Conservation (phyloP, 2,329 filamentous ascomycete genomes). For the Aureobasidium sp. region DNA sequence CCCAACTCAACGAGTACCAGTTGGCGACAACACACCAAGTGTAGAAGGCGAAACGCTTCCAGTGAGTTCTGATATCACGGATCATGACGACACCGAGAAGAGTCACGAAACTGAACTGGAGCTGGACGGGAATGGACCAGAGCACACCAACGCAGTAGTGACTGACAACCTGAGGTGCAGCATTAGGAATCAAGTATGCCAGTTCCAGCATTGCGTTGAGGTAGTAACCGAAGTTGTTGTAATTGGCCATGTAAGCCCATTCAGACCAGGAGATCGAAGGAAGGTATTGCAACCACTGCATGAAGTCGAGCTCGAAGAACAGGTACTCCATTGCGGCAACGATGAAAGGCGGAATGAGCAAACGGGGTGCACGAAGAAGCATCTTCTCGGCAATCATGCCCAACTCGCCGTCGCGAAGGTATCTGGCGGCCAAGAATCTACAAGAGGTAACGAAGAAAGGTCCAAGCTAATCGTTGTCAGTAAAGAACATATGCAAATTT, state of each 20-base stretch:
- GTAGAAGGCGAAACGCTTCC: conserved; percentile 43
- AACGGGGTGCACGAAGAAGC: conserved; percentile 38
- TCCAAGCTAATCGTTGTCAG: conserved; percentile 27
- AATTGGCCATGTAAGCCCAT: conserved; percentile 40
- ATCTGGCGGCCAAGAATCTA: conserved; percentile 39
- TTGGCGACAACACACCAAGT: conserved; percentile 37
- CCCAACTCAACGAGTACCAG: conserved; percentile 44
- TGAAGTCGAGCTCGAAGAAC: conserved; percentile 39
- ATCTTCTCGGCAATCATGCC: conserved; percentile 39
- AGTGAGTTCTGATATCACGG: conserved; percentile 39
- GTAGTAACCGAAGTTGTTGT: conserved; percentile 37
- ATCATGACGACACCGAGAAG: conserved; percentile 39
- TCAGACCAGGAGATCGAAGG: conserved; percentile 42
- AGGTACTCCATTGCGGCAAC: conserved; percentile 43
- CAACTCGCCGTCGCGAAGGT: conserved; percentile 38
- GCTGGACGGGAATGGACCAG: conserved; percentile 45
- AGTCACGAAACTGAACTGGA: conserved; percentile 42
- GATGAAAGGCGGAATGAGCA: conserved; percentile 40
- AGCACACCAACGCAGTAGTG: conserved; percentile 46
- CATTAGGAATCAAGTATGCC: conserved; percentile 42
- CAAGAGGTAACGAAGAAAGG: conserved; percentile 45
- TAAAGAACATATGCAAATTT: too few relatives aligned
- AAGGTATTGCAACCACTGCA: conserved; percentile 38
- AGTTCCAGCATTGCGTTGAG: conserved; percentile 41
- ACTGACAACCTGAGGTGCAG: conserved; percentile 41